A percentile compares a stretch with the other conserved stretches of the same genome.
These are phyloP conservation scores for Creolimax fragrantissima DNA, from an alignment of 78 protist species.

Conservation along the genomic window DNA sequence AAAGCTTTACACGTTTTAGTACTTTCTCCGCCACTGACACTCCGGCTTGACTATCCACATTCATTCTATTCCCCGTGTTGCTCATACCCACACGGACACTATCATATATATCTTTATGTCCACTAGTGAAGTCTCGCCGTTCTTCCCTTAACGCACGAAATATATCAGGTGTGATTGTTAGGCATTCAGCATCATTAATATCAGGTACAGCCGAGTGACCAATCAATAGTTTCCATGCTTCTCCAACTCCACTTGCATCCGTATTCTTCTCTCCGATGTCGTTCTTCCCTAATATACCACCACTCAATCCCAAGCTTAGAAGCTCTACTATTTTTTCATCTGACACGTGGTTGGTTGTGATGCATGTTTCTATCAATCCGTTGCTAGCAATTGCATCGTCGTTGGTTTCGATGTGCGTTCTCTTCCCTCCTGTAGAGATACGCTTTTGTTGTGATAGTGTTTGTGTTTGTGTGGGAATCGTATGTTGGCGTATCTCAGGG, in stretches of 20 bases:
- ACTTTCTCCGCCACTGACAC: not conserved
- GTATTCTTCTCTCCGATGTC: not conserved
- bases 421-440: not conserved
- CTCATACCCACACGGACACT: not conserved
- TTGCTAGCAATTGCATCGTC: not conserved
- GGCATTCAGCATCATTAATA: not conserved
- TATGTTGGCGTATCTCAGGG: not conserved
- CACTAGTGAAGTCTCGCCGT: no score
- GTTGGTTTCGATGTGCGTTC: not conserved
- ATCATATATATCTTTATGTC: not conserved
- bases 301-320: not conserved
- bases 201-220: not conserved
- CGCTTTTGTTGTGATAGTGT: not conserved
- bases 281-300: not conserved
- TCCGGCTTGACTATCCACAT: not conserved
- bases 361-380: not conserved
- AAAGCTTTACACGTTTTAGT: not conserved
- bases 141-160: not conserved
- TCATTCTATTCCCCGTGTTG: not conserved
- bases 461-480: not conserved
- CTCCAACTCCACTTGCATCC: not conserved
- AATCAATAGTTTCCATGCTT: not conserved
- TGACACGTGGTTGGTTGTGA: not conserved
- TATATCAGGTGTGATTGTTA: not conserved
- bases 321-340: not conserved